These are phyloP conservation scores for Heritiera littoralis DNA, from an alignment of 345 rosid genomes.

Conservation along the genomic window DNA sequence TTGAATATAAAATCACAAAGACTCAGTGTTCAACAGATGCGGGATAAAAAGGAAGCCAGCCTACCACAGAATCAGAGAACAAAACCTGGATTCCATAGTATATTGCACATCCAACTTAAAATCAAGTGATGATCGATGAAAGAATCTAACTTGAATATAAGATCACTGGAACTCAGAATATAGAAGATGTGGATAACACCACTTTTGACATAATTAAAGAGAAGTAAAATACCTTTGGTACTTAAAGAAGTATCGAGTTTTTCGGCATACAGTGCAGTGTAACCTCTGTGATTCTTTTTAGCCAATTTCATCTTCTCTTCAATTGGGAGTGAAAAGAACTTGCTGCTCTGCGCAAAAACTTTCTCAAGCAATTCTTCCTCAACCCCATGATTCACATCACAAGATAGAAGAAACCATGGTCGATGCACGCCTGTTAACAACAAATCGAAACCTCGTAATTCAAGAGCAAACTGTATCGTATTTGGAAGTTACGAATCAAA, in stretches of 20 bases:
- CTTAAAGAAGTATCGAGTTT: conserved; percentile 40
- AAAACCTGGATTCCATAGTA: too few species aligned
- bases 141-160: too few species aligned
- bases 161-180: too few species aligned
- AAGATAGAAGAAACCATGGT: conserved; percentile 82
- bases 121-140: too few species aligned
- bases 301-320: conserved; percentile 55
- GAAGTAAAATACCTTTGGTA: conserved; percentile 41
- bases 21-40: too few species aligned
- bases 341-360: conserved; percentile 55
- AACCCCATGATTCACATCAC: conserved; percentile 77
- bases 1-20: too few species aligned
- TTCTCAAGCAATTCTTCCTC: conserved; percentile 47
- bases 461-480: background rate
- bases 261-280: conserved; percentile 59
- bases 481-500: background rate
- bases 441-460: background rate
- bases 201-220: background rate
- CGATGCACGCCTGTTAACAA: conserved; percentile 62
- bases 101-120: too few species aligned
- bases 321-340: conserved; percentile 65
- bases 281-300: conserved; percentile 57
- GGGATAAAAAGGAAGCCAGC: too few species aligned
- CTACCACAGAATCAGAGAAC: too few species aligned
- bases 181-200: too few species aligned